Percentiles rank a stretch among this genome's conserved stretches.
Evolutionary conservation across 768 basidiomycete genomes (phyloP).

Genomic region (Pleurotus ostreatus): DNA sequence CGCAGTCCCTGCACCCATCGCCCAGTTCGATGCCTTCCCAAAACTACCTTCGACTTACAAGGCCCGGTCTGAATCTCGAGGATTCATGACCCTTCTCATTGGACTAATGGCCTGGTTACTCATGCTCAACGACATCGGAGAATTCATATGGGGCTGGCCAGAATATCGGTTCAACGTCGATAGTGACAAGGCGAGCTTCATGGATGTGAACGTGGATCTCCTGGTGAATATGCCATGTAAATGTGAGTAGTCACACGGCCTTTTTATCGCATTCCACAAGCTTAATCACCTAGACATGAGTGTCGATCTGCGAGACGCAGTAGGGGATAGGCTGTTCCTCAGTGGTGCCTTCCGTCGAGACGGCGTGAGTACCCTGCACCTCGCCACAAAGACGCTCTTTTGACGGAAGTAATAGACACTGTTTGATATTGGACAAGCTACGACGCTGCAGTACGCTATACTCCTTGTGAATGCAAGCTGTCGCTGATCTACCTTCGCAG

Average conservation of each 20-base stretch:
- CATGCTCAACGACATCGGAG: slow-evolving; percentile 83
- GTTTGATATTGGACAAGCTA: slow-evolving; percentile 83
- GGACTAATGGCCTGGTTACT: slow-evolving; percentile 63
- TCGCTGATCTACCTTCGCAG: slow-evolving; percentile 24
- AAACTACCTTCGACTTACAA: slow-evolving; percentile 83
- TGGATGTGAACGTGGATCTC: slow-evolving; percentile 91
- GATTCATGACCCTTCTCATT: slow-evolving; percentile 76
- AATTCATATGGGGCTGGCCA: slow-evolving; percentile 93
- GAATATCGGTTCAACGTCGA: slow-evolving; percentile 90
- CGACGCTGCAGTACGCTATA: slow-evolving; percentile 50
- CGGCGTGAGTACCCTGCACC: slow-evolving; percentile 48
- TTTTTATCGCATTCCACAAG: neutral
- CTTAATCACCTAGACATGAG: slow-evolving; percentile 54
- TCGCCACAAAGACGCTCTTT: neutral
- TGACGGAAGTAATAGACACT: slow-evolving; percentile 41
- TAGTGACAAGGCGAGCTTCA: slow-evolving; percentile 45
- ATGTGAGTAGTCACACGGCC: slow-evolving; percentile 52
- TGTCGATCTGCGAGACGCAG: slow-evolving; percentile 86
- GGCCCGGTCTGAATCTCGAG: slow-evolving; percentile 71
- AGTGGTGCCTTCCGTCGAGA: slow-evolving; percentile 78
- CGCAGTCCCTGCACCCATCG: slow-evolving; percentile 58
- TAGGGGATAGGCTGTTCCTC: slow-evolving; percentile 90
- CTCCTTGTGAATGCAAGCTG: neutral
- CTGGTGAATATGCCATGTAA: slow-evolving; percentile 90
- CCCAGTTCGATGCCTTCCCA: slow-evolving; percentile 82